Percentiles rank a stretch among this genome's conserved stretches.
phyloP scores from a whole-genome alignment of 805 yeast genomes.

The Hanseniaspora nectarophila region DNA sequence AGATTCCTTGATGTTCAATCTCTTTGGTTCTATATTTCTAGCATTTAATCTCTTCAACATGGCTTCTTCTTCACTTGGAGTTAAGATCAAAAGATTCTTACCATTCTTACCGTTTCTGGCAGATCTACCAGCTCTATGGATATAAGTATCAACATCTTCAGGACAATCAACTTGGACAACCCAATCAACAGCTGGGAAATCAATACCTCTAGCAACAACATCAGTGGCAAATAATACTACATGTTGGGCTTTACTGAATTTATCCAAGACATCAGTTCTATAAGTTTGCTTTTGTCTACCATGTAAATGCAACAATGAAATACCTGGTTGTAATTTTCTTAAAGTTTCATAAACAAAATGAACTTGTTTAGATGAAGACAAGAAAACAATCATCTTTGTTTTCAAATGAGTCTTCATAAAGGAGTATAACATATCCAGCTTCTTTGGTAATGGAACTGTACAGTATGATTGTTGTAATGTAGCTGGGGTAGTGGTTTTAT shows the following conservation, averaged over 20 bases:
- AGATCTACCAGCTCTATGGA: slow-evolving; percentile 81
- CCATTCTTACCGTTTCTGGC: slow-evolving; percentile 83
- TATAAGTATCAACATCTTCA: slow-evolving; percentile 78
- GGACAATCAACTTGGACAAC: slow-evolving; percentile 89
- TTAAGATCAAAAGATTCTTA: slow-evolving; percentile 65
- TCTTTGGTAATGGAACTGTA: slow-evolving; percentile 59
- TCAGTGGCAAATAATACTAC: slow-evolving; percentile 83
- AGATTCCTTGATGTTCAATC: slow-evolving; percentile 61
- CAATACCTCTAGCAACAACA: slow-evolving; percentile 83
- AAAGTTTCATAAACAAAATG: slow-evolving; percentile 81
- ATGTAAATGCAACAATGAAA: slow-evolving; percentile 69
- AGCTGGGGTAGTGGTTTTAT: slow-evolving; percentile 51
- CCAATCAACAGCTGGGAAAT: slow-evolving; percentile 90
- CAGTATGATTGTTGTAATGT: slow-evolving; percentile 75
- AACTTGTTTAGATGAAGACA: slow-evolving; percentile 81
- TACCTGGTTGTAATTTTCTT: slow-evolving; percentile 82
- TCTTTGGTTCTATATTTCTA: slow-evolving; percentile 56
- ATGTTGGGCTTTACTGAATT: slow-evolving; percentile 65
- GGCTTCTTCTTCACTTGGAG: slow-evolving; percentile 72
- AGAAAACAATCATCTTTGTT: slow-evolving; percentile 66
- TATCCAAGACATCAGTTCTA: slow-evolving; percentile 66
- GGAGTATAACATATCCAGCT: slow-evolving; percentile 75
- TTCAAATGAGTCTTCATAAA: slow-evolving; percentile 75
- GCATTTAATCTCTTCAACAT: slow-evolving; percentile 52
- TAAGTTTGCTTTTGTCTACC: slow-evolving; percentile 89